Conservation (phyloP, 1,139 yeast genomes). For the Geotrichum citri-aurantii region DNA sequence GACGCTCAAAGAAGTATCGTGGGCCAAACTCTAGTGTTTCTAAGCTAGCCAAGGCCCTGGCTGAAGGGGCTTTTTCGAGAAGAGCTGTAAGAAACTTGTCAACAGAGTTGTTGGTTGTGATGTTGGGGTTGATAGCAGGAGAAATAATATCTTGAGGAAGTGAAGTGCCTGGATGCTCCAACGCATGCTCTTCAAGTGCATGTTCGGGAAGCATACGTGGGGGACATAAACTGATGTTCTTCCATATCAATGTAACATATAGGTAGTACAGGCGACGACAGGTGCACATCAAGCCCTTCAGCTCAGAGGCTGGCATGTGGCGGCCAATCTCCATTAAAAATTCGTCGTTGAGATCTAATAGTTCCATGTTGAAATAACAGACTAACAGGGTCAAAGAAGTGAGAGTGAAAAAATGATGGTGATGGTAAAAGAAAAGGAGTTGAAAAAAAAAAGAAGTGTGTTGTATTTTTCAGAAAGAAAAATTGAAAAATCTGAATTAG, state of each 20-base stretch:
- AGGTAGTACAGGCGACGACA: constrained; percentile 14
- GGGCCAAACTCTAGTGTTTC: constrained; percentile 17
- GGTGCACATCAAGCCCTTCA: constrained; percentile 13
- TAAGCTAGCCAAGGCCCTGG: constrained; percentile 13
- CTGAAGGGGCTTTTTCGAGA: constrained; percentile 14
- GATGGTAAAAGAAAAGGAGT: background rate
- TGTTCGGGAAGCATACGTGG: constrained; percentile 17
- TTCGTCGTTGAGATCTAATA: constrained; percentile 15
- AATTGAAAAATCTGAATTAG: background rate
- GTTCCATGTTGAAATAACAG: constrained; percentile 8
- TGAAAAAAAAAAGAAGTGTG: background rate
- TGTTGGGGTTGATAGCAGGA: constrained; percentile 16
- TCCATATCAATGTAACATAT: constrained; percentile 15
- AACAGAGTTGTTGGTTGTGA: constrained; percentile 7
- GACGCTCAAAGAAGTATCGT: constrained; percentile 15
- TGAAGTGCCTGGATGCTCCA: constrained; percentile 17
- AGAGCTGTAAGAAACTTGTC: constrained; percentile 12
- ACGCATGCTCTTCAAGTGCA: constrained; percentile 16
- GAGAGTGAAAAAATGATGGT: background rate
- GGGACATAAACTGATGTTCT: constrained; percentile 14
- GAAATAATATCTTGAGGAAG: constrained; percentile 17
- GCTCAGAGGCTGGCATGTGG: constrained; percentile 14
- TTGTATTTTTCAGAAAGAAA: background rate
- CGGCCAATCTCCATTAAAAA: constrained; percentile 12
- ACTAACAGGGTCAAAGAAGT: background rate